Conservation (phyloP, 371 early-diverging fungal genomes). For the Catenaria anguillulae region DNA sequence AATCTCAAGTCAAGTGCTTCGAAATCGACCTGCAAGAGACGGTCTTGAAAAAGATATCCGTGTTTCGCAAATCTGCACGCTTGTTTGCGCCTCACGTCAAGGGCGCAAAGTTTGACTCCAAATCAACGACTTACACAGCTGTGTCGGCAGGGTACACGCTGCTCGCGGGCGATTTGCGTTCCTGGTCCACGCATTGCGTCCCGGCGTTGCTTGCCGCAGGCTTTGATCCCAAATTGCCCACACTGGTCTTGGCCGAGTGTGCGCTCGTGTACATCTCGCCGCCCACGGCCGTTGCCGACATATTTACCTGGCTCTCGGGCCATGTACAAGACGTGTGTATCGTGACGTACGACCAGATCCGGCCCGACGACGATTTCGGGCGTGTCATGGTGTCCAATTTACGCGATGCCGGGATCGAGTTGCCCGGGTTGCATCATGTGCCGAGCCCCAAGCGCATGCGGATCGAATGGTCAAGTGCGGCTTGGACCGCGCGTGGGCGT, state of each 20-base stretch:
- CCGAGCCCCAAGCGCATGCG: conserved; percentile 46
- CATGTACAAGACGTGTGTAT: conserved; percentile 32
- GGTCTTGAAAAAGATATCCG: conserved; percentile 51
- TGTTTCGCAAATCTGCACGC: background rate
- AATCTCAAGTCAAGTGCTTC: conserved; percentile 52
- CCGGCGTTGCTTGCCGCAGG: conserved; percentile 49
- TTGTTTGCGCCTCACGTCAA: no score
- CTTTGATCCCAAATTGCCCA: conserved; percentile 51
- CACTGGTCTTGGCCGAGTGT: conserved; percentile 81
- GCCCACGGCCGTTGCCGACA: conserved; percentile 38
- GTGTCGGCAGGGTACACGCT: conserved; percentile 50
- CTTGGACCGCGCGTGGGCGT: conserved; percentile 46
- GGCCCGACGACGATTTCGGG: conserved; percentile 82
- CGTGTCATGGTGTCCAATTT: conserved; percentile 77
- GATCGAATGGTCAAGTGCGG: conserved; percentile 40
- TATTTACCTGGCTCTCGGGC: conserved; percentile 45
- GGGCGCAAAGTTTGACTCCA: conserved; percentile 22
- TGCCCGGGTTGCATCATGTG: conserved; percentile 59
- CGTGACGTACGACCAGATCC: conserved; percentile 76
- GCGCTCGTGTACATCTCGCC: conserved; percentile 75
- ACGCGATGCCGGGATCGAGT: conserved; percentile 29
- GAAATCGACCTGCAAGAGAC: conserved; percentile 88
- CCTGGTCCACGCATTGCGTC: conserved; percentile 32
- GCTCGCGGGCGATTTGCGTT: conserved; percentile 65
- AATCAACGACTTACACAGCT: conserved; percentile 46